Base-by-base conservation (phyloP, 768 basidiomycete genomes). In the Scleroderma citrinum region DNA sequence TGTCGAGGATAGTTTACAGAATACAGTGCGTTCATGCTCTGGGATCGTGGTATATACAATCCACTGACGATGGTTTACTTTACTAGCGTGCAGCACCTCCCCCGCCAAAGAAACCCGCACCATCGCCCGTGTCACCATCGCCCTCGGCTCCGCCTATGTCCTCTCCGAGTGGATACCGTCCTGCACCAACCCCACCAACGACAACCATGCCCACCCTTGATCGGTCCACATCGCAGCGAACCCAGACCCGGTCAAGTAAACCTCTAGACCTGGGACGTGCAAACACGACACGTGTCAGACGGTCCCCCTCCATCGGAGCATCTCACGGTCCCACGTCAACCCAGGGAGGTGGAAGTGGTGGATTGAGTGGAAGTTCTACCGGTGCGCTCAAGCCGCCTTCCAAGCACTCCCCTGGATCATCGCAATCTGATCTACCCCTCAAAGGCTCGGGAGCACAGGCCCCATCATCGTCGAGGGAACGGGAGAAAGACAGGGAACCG, bases 151-250 rank as follows among this genome's bases (percentile, higher is more conserved):
- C 73, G 24, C 68, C 64, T 37, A 61, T 51, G 21, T 68, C 59
- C 29, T 71, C 68, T 37, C 81, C 89, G 4, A 51, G 41, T 47
- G 43, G 65, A 6, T 87, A 87, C 60, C 83, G 87, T 5, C 85
- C 91, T 20, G 82, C 85, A 0, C 90, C 89, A 0, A 77, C 89
- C 1, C 84, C 88, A 3, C 83, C 87, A 0, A 70, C 77, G 4
- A 65, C 81, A 1, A 76, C 76, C 23, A 75, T 81, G 0, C 83
- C 86, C 21, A 57, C 85, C 4, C 80, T 95, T 46, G 92, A 95
- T 72, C 85, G 92, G 46, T 91, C 91, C 21, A 84, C 85, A 32
- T 93, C 92, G 3, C 87, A 91, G 58, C 85, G 92, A 29, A 76
- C 83, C 12, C 85, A 88, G 0, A 52, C 76, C 17, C 81, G 81